Evolutionary conservation across 768 basidiomycete genomes (phyloP).

Genomic region (Brasilioporus rufonigricans): DNA sequence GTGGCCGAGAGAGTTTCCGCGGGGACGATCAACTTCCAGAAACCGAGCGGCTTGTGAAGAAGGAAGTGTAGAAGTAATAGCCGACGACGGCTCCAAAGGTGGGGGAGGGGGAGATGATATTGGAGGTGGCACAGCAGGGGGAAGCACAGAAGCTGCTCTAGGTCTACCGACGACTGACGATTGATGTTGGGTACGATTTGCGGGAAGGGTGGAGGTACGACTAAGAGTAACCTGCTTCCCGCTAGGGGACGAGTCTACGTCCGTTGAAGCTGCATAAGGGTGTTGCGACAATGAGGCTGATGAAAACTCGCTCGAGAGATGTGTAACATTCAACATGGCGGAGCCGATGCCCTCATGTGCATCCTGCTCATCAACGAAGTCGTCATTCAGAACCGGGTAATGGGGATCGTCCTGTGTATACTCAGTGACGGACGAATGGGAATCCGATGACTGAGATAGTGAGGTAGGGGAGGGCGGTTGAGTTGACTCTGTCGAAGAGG

Average conservation of each 20-base stretch:
- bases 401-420: conserved; percentile 38
- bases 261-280: conserved; percentile 50
- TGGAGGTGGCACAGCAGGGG: conserved; percentile 67
- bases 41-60: conserved; percentile 31
- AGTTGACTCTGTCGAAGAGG: conserved; percentile 38
- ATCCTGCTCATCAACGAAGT: conserved; percentile 33
- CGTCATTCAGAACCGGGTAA: conserved; percentile 18
- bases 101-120: conserved; percentile 59
- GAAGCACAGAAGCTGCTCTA: conserved; percentile 56
- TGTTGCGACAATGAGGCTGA: conserved; percentile 33
- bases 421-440: conserved; percentile 42
- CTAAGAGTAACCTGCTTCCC: conserved; percentile 22
- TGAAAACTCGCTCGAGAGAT: conserved; percentile 30
- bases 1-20: conserved; percentile 53
- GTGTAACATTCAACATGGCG: conserved; percentile 39
- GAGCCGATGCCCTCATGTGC: conserved; percentile 44
- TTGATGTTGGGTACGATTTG: conserved; percentile 27
- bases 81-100: conserved; percentile 37
- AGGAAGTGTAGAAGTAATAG: conserved; percentile 28
- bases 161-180: conserved; percentile 38
- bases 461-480: conserved; percentile 37
- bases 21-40: conserved; percentile 40
- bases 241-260: conserved; percentile 34
- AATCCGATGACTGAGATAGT: conserved; percentile 42
- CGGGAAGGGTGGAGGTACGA: conserved; percentile 38